These are phyloP conservation scores for Lactarius quietus DNA, from an alignment of 768 basidiomycete species.

Conservation along the genomic window DNA sequence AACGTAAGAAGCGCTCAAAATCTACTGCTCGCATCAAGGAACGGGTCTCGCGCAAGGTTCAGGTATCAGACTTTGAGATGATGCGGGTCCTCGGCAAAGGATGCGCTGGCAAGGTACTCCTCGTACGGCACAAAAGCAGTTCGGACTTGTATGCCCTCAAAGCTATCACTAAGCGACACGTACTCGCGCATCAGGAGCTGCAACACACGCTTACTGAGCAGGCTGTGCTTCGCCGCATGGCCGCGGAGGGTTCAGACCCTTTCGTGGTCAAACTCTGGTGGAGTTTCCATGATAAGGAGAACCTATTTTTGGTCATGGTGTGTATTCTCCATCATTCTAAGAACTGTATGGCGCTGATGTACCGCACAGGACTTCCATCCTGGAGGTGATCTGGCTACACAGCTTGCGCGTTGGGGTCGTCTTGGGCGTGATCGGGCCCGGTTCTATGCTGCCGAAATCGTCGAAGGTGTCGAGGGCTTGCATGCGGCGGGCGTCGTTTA, in stretches of 20 bases:
- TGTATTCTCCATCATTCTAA: conserved; percentile 26
- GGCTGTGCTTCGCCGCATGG: conserved; percentile 91
- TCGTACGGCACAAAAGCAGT: conserved; percentile 78
- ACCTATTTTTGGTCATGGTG: conserved; percentile 94
- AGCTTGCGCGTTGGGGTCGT: conserved; percentile 93
- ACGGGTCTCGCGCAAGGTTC: conserved; percentile 61
- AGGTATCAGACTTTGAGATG: conserved; percentile 94
- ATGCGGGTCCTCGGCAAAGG: conserved; percentile 96
- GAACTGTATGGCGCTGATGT: background rate
- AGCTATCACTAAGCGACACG: conserved; percentile 96
- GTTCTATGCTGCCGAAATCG: conserved; percentile 97
- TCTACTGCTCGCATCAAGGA: conserved; percentile 52
- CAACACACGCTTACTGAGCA: conserved; percentile 97
- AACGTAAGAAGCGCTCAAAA: conserved; percentile 52
- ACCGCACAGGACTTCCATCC: conserved; percentile 79
- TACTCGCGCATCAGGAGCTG: conserved; percentile 93
- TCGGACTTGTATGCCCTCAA: conserved; percentile 86
- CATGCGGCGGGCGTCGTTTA: conserved; percentile 95
- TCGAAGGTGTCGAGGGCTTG: conserved; percentile 92
- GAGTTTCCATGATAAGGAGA: conserved; percentile 98
- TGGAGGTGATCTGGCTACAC: conserved; percentile 95
- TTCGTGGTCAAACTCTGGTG: conserved; percentile 96
- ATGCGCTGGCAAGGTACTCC: conserved; percentile 93
- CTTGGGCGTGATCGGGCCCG: conserved; percentile 91
- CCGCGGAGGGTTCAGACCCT: conserved; percentile 81